A percentile compares a stretch with the other conserved stretches of the same genome.
phyloP scores from a whole-genome alignment of 2,329 filamentous ascomycete genomes.

The Coniella lustricola region DNA sequence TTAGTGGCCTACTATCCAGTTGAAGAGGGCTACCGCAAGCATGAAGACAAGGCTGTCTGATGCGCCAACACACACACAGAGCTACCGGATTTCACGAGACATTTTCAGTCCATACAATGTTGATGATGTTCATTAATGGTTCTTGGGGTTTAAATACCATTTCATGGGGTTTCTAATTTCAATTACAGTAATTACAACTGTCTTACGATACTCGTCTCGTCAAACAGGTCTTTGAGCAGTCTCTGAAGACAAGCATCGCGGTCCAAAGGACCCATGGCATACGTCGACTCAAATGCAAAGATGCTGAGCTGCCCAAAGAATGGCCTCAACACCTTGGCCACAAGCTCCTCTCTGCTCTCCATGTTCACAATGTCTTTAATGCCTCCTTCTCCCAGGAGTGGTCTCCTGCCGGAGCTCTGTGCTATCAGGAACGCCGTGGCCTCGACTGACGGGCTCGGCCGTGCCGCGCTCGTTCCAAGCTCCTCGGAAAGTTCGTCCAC shows the following conservation, averaged over 20 bases:
- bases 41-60: background rate
- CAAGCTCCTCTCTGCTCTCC: conserved; percentile 60
- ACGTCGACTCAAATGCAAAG: conserved; percentile 85
- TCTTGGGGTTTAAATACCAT: background rate
- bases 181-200: conserved; percentile 34
- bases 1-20: conserved; percentile 56
- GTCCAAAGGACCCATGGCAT: conserved; percentile 71
- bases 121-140: background rate
- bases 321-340: conserved; percentile 71
- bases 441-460: conserved; percentile 29
- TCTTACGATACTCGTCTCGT: conserved; percentile 63
- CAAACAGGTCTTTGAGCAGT: conserved; percentile 69
- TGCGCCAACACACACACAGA: background rate
- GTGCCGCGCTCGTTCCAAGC: conserved; percentile 44
- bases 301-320: conserved; percentile 93
- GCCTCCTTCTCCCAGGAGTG: conserved; percentile 44
- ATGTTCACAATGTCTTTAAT: conserved; percentile 49
- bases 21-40: background rate
- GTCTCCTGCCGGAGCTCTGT: conserved; percentile 33
- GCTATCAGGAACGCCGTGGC: conserved; percentile 30
- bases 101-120: background rate
- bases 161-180: background rate
- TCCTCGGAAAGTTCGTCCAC: conserved; percentile 80
- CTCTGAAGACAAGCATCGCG: conserved; percentile 54
- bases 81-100: background rate